Evolutionary conservation across 345 rosid species (phyloP), one percentile per base, ranked within the genome.

Genomic region (Corymbia maculata): DNA sequence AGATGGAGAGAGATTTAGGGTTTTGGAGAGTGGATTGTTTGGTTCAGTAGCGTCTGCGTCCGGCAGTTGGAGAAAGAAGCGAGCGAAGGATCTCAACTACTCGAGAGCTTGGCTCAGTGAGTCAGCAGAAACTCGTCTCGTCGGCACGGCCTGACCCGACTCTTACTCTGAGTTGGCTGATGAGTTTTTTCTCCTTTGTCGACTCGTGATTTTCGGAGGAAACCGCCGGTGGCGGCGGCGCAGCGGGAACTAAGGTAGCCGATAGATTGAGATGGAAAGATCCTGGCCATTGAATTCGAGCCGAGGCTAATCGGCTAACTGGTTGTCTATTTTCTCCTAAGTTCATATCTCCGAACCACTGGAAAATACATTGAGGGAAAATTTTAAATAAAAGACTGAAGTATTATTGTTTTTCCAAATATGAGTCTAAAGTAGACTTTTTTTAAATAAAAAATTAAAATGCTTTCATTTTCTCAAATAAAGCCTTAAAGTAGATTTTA

Each of bases 241-340:
- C 3, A 2, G 75, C 1, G 2, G 30, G 19, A 64, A 64, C 75
- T 64, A 13, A 28, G 32, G 2, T 5, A 61, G 36, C 19, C 1
- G 2, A 64, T n/a, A 3, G 75, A 64, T 64, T 28, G 75, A 64
- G 75, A 64, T 0, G 19, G 75, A 64, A 64, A 28, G 75, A 64
- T 64, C 75, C 0, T 0, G 75, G 19, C 0, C 0, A 2, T 64
- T 13, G 75, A n/a, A 64, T 64, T 64, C 13, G 1, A 6, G 36
- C 36, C 1, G 2, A 6, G 15, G n/a, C 13, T 59, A 26, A 11
- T 30, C 1, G 0, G 28, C 26, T 55, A 1, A 36, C 42, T 36
- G 42, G 42, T 36, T 36, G 42, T 36, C 42, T 36, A 36, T 36
- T 36, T 36, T 36, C 42, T 36, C 42, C 42, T 36, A 36, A 36